Evolutionary conservation across 805 yeast species (phyloP), one percentile per base, ranked within the genome.

Genomic region (Metschnikowia amazonensis): DNA sequence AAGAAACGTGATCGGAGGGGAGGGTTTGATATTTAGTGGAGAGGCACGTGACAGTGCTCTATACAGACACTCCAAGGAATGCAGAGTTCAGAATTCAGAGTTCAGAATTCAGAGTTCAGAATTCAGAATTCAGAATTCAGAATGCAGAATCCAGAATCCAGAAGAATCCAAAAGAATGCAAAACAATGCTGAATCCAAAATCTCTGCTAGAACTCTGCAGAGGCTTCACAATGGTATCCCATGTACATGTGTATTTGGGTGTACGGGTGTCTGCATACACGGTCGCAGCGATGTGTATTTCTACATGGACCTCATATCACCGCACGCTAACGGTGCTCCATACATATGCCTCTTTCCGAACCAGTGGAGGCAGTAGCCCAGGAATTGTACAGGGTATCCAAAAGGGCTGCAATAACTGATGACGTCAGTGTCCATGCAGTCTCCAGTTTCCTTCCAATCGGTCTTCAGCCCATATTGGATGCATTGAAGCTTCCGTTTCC

Each of bases 1-100:
- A 71, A 68, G 57, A 69, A 67, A 54, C 65, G 61, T 50, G 43
- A 51, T 21, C 48, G 76, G 32, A 62, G 68, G 5, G 66, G 63
- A 57, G 63, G 60, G 28, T 63, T 71, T 44, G 73, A 69, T 42
- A 29, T 56, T 17, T 58, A 27, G 1, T 9, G n/a, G n/a, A n/a
- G 11, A 21, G 23, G 4, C 23, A 21, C 23, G 23, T 21, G 23
- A 21, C 23, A 21, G 6, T 4, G 23, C 23, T 6, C n/a, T n/a
- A n/a, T n/a, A n/a, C n/a, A n/a, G n/a, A n/a, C n/a, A n/a, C n/a
- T n/a, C n/a, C n/a, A n/a, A n/a, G n/a, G n/a, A n/a, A n/a, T n/a
- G n/a, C n/a, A n/a, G n/a, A n/a, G n/a, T n/a, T n/a, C n/a, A n/a
- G n/a, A n/a, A n/a, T n/a, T n/a, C n/a, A n/a, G n/a, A n/a, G n/a